A percentile compares a stretch with the other conserved stretches of the same genome.
Evolutionary conservation across 768 basidiomycete genomes (phyloP).

Genomic region (Mycena amicta): DNA sequence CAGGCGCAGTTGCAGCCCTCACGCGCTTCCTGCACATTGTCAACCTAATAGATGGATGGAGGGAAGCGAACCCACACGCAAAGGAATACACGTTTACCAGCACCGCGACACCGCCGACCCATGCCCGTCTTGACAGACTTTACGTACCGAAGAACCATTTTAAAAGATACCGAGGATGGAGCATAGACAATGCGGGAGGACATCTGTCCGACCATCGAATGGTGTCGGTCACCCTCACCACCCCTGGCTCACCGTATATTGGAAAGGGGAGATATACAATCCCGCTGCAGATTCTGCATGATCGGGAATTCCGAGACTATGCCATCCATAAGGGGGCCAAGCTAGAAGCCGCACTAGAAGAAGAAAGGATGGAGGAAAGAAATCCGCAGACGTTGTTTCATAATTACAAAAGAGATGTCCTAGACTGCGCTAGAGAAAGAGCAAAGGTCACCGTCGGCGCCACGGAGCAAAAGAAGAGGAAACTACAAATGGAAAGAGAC

Average conservation of each 20-base stretch:
- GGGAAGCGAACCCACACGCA: neutral
- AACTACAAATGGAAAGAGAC: neutral
- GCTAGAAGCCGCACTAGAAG: neutral
- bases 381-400: neutral
- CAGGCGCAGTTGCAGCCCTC: neutral
- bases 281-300: neutral
- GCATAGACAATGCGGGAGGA: neutral
- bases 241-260: slow-evolving; percentile 3
- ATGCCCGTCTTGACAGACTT: slow-evolving; percentile 5
- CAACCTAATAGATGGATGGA: slow-evolving; percentile 10
- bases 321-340: neutral
- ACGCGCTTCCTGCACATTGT: slow-evolving; percentile 3
- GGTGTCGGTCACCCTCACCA: slow-evolving; percentile 1
- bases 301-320: neutral
- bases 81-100: slow-evolving; percentile 1
- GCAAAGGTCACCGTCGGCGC: slow-evolving; percentile 1
- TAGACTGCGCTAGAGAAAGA: neutral
- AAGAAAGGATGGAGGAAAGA: neutral
- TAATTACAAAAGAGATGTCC: neutral
- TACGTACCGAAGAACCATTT: neutral
- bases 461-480: neutral
- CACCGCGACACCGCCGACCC: neutral
- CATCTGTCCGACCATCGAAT: slow-evolving; percentile 3
- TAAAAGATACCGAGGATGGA: slow-evolving; percentile 2
- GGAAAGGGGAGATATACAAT: slow-evolving; percentile 2